Evolutionary conservation across 768 basidiomycete genomes (phyloP).

Genomic region (Rhodosporidiobolus odoratus): DNA sequence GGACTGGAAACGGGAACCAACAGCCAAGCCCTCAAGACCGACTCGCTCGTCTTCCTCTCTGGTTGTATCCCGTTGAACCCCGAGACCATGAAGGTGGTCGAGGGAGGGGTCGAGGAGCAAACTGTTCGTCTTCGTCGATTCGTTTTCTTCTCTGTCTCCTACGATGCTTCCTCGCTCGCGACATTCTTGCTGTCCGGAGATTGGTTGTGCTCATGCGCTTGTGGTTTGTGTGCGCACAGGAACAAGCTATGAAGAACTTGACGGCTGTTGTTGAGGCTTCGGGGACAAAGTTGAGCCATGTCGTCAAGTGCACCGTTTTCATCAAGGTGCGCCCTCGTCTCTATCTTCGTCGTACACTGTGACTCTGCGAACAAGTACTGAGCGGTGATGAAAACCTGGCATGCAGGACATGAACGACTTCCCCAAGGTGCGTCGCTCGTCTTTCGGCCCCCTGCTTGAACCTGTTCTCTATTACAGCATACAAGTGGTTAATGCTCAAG

Average conservation of each 20-base stretch:
- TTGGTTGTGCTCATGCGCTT: no score
- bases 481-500: not conserved
- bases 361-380: not conserved
- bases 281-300: constrained; percentile 68
- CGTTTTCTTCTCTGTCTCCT: not conserved
- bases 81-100: constrained; percentile 63
- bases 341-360: not conserved
- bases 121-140: constrained; percentile 49
- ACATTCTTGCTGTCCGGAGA: not conserved
- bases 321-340: constrained; percentile 8
- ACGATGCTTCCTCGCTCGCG: not conserved
- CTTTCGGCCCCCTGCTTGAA: not conserved
- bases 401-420: constrained; percentile 80
- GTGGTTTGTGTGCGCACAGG: no score
- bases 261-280: constrained; percentile 74
- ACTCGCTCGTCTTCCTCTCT: constrained; percentile 64
- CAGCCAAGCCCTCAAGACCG: constrained; percentile 38
- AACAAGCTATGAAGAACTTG: constrained; percentile 80
- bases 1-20: no score
- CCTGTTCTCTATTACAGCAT: not conserved
- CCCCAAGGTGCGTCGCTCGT: constrained; percentile 43
- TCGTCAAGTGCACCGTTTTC: constrained; percentile 77
- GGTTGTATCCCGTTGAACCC: constrained; percentile 84
- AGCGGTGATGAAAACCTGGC: not conserved
- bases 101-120: constrained; percentile 69